Evolutionary conservation across 805 yeast species (phyloP).

Genomic region (Barnettozyma wickerhamii): DNA sequence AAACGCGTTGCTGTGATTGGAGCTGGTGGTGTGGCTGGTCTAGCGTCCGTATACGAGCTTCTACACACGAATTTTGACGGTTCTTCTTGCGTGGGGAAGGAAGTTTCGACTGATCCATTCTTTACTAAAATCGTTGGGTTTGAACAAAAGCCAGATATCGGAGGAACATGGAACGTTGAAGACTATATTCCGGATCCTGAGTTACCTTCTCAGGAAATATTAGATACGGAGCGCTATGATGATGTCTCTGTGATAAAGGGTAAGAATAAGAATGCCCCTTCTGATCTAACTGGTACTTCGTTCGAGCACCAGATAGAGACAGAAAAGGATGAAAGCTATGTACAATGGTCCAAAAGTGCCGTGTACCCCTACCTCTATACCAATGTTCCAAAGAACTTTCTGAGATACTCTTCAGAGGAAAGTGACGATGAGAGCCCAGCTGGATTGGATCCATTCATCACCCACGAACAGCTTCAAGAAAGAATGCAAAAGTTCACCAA

Average conservation of each 20-base stretch:
- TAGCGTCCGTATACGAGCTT: slow-evolving; percentile 32
- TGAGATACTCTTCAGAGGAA: slow-evolving; percentile 30
- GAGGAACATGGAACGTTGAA: slow-evolving; percentile 42
- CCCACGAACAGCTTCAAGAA: slow-evolving; percentile 30
- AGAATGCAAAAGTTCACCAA: slow-evolving; percentile 28
- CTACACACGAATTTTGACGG: slow-evolving; percentile 28
- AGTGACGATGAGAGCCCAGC: slow-evolving; percentile 16
- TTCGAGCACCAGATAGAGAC: slow-evolving; percentile 11
- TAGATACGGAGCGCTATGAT: slow-evolving; percentile 32
- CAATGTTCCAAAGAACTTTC: slow-evolving; percentile 30
- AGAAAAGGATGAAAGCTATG: slow-evolving; percentile 27
- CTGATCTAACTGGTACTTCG: slow-evolving; percentile 19
- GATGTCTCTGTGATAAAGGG: slow-evolving; percentile 29
- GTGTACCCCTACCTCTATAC: slow-evolving; percentile 34
- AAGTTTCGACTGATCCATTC: slow-evolving; percentile 13
- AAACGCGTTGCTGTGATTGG: slow-evolving; percentile 35
- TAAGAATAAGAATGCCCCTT: slow-evolving; percentile 12
- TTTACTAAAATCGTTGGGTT: slow-evolving; percentile 37
- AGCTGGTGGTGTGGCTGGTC: slow-evolving; percentile 38
- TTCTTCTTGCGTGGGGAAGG: slow-evolving; percentile 19
- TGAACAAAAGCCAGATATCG: slow-evolving; percentile 38
- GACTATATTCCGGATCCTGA: slow-evolving; percentile 19
- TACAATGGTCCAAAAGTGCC: slow-evolving; percentile 34
- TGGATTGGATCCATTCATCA: slow-evolving; percentile 33
- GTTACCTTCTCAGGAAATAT: slow-evolving; percentile 26